A percentile compares a stretch with the other conserved stretches of the same genome.
Evolutionary conservation across 2,329 filamentous ascomycete genomes (phyloP).

Genomic region (Fusarium pseudocircinatum): DNA sequence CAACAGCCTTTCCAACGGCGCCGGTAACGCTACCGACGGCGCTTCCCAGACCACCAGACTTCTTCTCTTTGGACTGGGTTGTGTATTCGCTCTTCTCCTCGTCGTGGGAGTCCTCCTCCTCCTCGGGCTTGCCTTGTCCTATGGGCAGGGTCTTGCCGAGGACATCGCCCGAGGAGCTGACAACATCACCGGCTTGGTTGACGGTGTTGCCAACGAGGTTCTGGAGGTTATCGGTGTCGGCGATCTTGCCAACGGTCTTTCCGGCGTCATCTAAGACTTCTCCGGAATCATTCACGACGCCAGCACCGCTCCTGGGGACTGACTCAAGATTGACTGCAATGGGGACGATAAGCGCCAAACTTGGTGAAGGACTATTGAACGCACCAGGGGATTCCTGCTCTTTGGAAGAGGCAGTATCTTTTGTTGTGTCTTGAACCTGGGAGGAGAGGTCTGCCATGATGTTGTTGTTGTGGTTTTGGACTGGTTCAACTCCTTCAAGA

Average conservation of each 20-base stretch:
- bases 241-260: conserved; percentile 55
- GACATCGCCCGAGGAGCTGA: conserved; percentile 52
- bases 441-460: conserved; percentile 40
- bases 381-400: conserved; percentile 47
- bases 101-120: conserved; percentile 30
- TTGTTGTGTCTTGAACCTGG: conserved; percentile 46
- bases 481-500: conserved; percentile 23
- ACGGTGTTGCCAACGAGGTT: conserved; percentile 55
- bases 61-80: conserved; percentile 49
- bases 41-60: conserved; percentile 42
- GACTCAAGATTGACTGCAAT: conserved; percentile 44
- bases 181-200: conserved; percentile 48
- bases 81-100: conserved; percentile 52
- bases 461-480: neutral
- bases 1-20: conserved; percentile 9
- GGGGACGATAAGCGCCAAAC: conserved; percentile 41
- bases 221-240: conserved; percentile 51
- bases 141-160: conserved; percentile 53
- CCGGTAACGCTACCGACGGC: conserved; percentile 19
- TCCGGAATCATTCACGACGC: conserved; percentile 56
- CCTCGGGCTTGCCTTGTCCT: conserved; percentile 43
- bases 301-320: conserved; percentile 51
- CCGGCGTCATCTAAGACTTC: conserved; percentile 57
- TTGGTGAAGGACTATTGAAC: conserved; percentile 38
- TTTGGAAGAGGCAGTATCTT: conserved; percentile 35